phyloP scores from a whole-genome alignment of 2,329 filamentous ascomycete genomes.

The Fusarium paranaense region DNA sequence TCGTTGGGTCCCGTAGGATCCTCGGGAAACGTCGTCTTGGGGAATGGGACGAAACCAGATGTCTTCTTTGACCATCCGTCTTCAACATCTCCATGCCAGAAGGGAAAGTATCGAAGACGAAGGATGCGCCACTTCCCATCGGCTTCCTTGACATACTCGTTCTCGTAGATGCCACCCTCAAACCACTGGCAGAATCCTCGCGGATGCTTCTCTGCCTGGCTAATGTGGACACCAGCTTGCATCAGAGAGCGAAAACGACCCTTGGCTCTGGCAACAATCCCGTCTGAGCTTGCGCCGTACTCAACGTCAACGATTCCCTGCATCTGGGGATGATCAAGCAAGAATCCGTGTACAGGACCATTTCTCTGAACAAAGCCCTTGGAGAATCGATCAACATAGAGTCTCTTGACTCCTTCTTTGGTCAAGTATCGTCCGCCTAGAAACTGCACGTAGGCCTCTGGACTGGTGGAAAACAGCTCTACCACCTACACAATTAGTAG shows the following conservation, averaged over 20 bases:
- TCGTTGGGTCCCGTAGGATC: constrained; percentile 1
- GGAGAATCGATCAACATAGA: constrained; percentile 10
- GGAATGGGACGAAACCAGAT: constrained; percentile 13
- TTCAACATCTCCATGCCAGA: constrained; percentile 21
- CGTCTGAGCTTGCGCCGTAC: not conserved
- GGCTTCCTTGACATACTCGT: constrained; percentile 16
- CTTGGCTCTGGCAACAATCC: constrained; percentile 1
- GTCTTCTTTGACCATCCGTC: constrained; percentile 16
- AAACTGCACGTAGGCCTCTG: constrained; percentile 14
- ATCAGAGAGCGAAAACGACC: constrained; percentile 16
- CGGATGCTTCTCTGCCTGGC: constrained; percentile 13
- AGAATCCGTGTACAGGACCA: constrained; percentile 7
- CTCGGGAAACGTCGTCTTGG: constrained; percentile 3
- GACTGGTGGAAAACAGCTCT: constrained; percentile 7
- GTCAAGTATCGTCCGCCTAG: constrained; percentile 1
- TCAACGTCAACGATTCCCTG: constrained; percentile 15
- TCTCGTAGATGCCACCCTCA: constrained; percentile 23
- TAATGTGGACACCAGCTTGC: constrained; percentile 14
- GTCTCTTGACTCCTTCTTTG: constrained; percentile 7
- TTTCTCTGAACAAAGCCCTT: constrained; percentile 4
- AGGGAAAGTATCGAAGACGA: constrained; percentile 14
- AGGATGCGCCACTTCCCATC: constrained; percentile 14
- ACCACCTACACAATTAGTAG: not conserved
- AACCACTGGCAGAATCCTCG: constrained; percentile 19
- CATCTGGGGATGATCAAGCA: constrained; percentile 16